phyloP scores from a whole-genome alignment of 139 green algal genomes.

The Chlamydomonas sp. region DNA sequence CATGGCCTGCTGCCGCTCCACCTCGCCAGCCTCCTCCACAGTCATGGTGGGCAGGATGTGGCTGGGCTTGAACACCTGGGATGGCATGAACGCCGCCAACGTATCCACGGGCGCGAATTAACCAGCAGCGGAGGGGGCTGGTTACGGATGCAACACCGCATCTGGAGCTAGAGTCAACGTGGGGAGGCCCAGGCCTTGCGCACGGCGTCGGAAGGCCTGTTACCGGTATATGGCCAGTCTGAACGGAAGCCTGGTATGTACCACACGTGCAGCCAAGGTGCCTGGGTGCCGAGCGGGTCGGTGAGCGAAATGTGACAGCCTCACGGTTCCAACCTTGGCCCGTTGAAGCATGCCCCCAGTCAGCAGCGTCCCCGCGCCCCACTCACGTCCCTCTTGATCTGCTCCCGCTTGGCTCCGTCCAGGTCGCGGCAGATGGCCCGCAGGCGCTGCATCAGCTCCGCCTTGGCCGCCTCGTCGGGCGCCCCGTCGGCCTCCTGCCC shows the following conservation, averaged over 20 bases:
- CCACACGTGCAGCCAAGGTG: no score
- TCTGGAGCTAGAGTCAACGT: neutral
- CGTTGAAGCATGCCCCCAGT: neutral
- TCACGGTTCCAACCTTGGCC: no score
- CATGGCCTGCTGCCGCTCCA: slow-evolving; percentile 46
- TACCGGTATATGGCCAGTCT: no score
- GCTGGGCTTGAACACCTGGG: slow-evolving; percentile 79
- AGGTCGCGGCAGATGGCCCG: slow-evolving; percentile 11
- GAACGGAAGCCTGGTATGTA: no score
- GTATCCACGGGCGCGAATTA: no score
- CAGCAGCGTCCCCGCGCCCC: neutral
- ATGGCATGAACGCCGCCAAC: no score
- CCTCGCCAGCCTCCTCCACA: slow-evolving; percentile 60
- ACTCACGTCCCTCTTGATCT: slow-evolving; percentile 23
- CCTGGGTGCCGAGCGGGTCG: no score
- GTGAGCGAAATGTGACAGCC: no score
- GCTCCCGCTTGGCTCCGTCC: neutral
- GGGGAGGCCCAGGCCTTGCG: no score
- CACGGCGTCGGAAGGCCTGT: no score
- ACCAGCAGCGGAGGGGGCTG: no score
- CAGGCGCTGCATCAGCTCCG: slow-evolving; percentile 32
- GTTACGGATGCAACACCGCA: neutral
- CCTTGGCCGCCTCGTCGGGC: neutral
- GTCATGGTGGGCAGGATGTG: slow-evolving; percentile 83
- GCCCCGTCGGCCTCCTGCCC: slow-evolving; percentile 1